Evolutionary conservation across 257 asterid species (phyloP).

Genomic region (Jacaranda mimosifolia): DNA sequence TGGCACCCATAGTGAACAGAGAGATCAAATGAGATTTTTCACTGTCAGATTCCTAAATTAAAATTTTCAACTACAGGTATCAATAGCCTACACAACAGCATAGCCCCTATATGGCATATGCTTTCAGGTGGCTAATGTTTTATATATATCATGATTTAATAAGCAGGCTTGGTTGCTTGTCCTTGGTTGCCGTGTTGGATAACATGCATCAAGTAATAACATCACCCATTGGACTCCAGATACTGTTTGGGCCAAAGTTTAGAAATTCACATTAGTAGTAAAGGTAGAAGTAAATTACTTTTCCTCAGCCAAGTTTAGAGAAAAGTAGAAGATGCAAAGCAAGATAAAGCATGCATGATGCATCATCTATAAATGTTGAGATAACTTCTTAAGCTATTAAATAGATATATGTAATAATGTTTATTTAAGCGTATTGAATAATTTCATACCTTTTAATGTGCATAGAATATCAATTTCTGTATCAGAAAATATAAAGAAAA

Average conservation of each 20-base stretch:
- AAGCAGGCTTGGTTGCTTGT: neutral
- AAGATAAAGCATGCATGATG: neutral
- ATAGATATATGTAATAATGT: no score
- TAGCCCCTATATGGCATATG: neutral
- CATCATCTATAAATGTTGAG: neutral
- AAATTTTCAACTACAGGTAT: neutral
- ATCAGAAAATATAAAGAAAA: neutral
- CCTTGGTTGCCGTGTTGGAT: neutral
- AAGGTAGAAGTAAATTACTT: neutral
- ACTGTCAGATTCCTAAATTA: neutral
- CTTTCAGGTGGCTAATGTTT: neutral
- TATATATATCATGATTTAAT: neutral
- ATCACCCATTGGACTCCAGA: neutral
- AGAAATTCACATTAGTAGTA: neutral
- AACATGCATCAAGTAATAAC: constrained; percentile 3
- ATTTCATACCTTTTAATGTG: no score
- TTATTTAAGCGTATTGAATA: neutral
- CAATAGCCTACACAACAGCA: constrained; percentile 1
- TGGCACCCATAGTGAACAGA: neutral
- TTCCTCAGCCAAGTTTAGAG: neutral
- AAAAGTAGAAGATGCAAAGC: neutral
- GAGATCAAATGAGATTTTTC: neutral
- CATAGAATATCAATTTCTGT: neutral
- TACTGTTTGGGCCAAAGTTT: neutral
- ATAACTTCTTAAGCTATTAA: no score